These are phyloP conservation scores for Musa balbisiana DNA, from an alignment of 202 grass and related monocot genomes.

Conservation along the genomic window DNA sequence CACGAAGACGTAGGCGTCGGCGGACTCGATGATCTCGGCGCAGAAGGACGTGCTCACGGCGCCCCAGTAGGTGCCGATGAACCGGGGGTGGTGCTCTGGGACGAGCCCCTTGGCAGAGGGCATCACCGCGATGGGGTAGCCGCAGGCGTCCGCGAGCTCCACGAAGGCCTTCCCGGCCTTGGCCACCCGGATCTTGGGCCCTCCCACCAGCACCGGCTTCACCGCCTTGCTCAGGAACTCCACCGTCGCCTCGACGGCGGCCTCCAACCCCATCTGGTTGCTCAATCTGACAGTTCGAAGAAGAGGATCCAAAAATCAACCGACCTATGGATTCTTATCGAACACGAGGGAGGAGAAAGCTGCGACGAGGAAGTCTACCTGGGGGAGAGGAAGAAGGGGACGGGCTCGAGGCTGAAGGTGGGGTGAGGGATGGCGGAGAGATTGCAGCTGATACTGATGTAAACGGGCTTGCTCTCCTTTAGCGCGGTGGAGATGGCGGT, in stretches of 20 bases:
- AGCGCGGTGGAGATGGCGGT: slow-evolving; percentile 69
- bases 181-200: slow-evolving; percentile 67
- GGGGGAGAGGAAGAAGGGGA: slow-evolving; percentile 69
- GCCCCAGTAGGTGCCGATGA: slow-evolving; percentile 79
- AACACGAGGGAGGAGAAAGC: too few relatives aligned
- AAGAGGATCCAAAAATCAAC: not conserved
- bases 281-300: slow-evolving; percentile 34
- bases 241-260: slow-evolving; percentile 47
- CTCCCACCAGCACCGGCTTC: slow-evolving; percentile 56
- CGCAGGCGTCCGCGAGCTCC: slow-evolving; percentile 45
- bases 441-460: slow-evolving; percentile 87
- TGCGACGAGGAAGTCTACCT: slow-evolving; percentile 29
- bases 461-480: slow-evolving; percentile 86
- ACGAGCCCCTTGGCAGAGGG: slow-evolving; percentile 78
- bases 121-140: slow-evolving; percentile 61
- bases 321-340: too few relatives aligned
- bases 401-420: slow-evolving; percentile 70
- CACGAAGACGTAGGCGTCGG: slow-evolving; percentile 62
- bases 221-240: slow-evolving; percentile 61
- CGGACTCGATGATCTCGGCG: slow-evolving; percentile 62
- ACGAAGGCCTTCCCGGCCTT: slow-evolving; percentile 57
- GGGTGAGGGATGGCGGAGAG: slow-evolving; percentile 63
- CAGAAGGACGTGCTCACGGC: slow-evolving; percentile 70
- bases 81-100: slow-evolving; percentile 50
- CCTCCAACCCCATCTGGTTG: slow-evolving; percentile 67